Evolutionary conservation across 1,284 basidiomycete genomes (phyloP).

Genomic region (Irpex lacteus): DNA sequence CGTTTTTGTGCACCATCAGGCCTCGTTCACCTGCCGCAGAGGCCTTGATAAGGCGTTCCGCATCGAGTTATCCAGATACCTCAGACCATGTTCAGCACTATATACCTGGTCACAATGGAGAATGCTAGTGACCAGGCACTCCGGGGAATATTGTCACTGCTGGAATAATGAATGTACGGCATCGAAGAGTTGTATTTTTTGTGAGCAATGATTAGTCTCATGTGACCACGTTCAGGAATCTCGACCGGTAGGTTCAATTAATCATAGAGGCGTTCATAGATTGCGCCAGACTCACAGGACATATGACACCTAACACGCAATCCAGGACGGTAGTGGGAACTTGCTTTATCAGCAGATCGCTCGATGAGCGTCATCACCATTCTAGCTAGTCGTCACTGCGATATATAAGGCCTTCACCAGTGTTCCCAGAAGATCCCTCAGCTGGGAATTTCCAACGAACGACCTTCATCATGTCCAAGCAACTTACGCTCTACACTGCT

Average conservation of each 20-base stretch:
- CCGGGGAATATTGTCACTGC: too few species aligned
- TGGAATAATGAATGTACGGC: too few species aligned
- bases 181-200: not conserved
- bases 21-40: slow-evolving; percentile 11
- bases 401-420: not conserved
- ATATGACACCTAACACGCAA: not conserved
- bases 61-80: not conserved
- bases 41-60: not conserved
- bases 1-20: slow-evolving; percentile 10
- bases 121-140: too few species aligned
- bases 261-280: not conserved
- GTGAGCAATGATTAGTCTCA: too few species aligned
- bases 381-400: not conserved
- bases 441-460: not conserved
- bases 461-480: slow-evolving; percentile 29
- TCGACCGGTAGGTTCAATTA: too few species aligned
- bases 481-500: slow-evolving; percentile 47
- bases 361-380: slow-evolving; percentile 7
- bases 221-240: too few species aligned
- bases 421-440: not conserved
- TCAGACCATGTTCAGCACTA: too few species aligned
- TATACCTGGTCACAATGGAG: too few species aligned
- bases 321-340: not conserved
- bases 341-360: slow-evolving; percentile 4
- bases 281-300: not conserved